Percentiles rank a stretch among this genome's conserved stretches.
These are phyloP conservation scores for Selaginella moellendorffii DNA, from an alignment of 75 land plant genomes.

Conservation along the genomic window DNA sequence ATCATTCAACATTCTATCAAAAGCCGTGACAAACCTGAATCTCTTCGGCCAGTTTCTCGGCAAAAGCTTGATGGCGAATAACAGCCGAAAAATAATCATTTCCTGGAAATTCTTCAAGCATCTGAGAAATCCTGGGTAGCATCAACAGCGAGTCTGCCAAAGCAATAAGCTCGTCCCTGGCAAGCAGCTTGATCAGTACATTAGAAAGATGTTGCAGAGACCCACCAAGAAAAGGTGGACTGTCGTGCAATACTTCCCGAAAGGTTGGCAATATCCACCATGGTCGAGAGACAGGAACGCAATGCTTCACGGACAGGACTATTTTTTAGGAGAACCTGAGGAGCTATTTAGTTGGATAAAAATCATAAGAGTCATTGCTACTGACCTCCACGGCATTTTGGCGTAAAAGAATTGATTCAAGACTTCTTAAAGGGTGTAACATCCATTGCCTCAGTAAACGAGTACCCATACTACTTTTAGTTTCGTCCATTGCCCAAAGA, in stretches of 20 bases:
- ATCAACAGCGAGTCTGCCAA: background rate
- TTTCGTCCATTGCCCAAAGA: conserved; percentile 18
- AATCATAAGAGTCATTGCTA: background rate
- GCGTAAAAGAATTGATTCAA: conserved; percentile 12
- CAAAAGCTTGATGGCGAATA: no score
- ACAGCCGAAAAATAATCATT: background rate
- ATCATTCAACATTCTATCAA: no score
- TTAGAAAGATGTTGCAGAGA: background rate
- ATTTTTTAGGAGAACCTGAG: background rate
- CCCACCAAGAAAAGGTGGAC: background rate
- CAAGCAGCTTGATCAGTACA: background rate
- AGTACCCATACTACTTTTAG: conserved; percentile 21
- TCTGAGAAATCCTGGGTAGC: background rate
- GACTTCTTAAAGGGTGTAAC: conserved; percentile 13
- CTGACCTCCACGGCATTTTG: conserved; percentile 26
- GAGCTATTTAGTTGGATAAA: background rate
- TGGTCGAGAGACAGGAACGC: background rate
- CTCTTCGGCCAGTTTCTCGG: no score
- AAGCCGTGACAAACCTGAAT: no score
- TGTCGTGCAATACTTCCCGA: background rate
- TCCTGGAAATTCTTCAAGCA: background rate
- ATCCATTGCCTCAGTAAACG: conserved; percentile 22
- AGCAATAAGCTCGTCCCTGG: background rate
- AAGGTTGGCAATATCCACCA: background rate
- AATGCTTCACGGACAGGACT: background rate